These are phyloP conservation scores for Styphnolobium japonicum DNA, from an alignment of 306 rosid genomes.

Conservation along the genomic window DNA sequence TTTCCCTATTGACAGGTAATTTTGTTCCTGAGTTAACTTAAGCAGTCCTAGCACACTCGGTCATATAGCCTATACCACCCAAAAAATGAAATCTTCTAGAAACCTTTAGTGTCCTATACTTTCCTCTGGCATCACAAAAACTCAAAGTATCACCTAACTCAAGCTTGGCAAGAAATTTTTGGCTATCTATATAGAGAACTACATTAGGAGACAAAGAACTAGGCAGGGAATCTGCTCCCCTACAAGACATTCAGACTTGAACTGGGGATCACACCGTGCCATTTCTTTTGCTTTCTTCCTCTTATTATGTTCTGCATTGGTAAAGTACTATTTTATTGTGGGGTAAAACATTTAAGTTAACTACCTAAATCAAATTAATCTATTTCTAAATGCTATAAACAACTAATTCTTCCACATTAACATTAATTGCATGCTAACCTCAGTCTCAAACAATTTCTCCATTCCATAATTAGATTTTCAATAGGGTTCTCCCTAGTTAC, in stretches of 20 bases:
- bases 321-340: not conserved
- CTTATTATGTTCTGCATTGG: not conserved
- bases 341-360: too few species aligned
- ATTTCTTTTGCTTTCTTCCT: not conserved
- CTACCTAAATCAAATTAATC: too few species aligned
- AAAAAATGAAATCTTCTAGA: not conserved
- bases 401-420: too few species aligned
- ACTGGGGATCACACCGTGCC: not conserved
- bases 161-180: not conserved
- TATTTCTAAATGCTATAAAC: too few species aligned
- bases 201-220: not conserved
- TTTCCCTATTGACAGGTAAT: not conserved
- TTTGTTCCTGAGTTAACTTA: not conserved
- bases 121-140: not conserved
- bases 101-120: not conserved
- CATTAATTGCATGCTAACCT: too few species aligned
- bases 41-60: constrained; percentile 8
- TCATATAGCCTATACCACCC: not conserved
- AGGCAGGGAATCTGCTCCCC: not conserved
- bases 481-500: too few species aligned
- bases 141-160: not conserved
- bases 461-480: too few species aligned
- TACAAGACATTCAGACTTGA: not conserved
- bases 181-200: not conserved
- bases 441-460: too few species aligned